Base-by-base conservation (phyloP, 495 filamentous ascomycete species). In the Pyrenopolyporus hunteri region DNA sequence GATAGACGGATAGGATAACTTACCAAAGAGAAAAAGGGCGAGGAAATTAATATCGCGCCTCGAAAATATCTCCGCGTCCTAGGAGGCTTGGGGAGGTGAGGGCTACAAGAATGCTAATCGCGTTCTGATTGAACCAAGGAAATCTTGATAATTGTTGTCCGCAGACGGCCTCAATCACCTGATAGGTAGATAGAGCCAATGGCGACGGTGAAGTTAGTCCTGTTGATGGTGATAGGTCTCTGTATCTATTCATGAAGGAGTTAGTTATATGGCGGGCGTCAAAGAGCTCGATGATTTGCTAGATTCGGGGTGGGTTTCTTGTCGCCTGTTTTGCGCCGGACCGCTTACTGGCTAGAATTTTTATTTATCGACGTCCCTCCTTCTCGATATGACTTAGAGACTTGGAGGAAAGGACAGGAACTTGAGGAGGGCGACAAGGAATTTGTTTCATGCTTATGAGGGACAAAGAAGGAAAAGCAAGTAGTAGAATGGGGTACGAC, bases 141-240 rank as follows among this genome's bases (percentile, higher is more conserved):
- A 66, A 65, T 59, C 57, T 70, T 57, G 57, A 66, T 66, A 76
- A 76, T 75, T 68, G 73, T 69, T 55, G 59, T 79, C 79, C 77
- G 79, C 79, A 81, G 79, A 64, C 55, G 57, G 64, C 33, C 57
- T 68, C 59, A 74, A 78, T 81, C 79, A 81, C 78, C 78, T 79
- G 79, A 81, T 73, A 56, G 63, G 51, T 55, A 43, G 60, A 52
- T 48, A 70, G 52, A 70, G 67, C 78, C 78, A 80, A 81, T 81
- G 67, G 56, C 68, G 69, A 72, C 29, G 45, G 56, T 70, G 69
- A 75, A 47, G 61, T 47, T 42, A 55, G 62, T 36, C 70, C 57
- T 76, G 53, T 56, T 52, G 71, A 67, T 63, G 65, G 33, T 80
- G 78, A 81, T 81, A 81, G 78, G 78, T 64, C 69, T 79, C 68